These are phyloP conservation scores for Schizopora paradoxa DNA, from an alignment of 1,284 basidiomycete genomes.

Conservation along the genomic window DNA sequence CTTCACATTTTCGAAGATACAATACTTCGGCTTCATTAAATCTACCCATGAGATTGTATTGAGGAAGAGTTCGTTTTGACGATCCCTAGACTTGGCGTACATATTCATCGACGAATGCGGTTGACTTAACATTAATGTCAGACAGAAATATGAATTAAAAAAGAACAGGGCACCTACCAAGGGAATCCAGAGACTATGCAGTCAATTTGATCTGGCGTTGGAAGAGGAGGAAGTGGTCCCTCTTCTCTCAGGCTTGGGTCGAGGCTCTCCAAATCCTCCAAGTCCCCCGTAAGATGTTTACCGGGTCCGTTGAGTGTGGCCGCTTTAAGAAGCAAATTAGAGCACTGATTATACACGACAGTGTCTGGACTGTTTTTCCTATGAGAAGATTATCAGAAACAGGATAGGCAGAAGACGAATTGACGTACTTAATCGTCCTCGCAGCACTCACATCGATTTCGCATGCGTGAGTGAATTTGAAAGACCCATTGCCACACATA, in stretches of 20 bases:
- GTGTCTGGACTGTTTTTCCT: constrained; percentile 22
- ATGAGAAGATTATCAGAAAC: neutral
- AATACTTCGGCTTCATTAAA: constrained; percentile 50
- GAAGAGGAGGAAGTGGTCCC: constrained; percentile 43
- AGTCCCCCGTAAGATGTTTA: constrained; percentile 34
- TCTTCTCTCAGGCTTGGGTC: too few relatives aligned
- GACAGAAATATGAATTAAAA: neutral
- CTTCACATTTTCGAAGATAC: constrained; percentile 68
- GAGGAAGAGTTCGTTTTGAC: constrained; percentile 50
- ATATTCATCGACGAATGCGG: constrained; percentile 52
- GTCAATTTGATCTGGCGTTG: constrained; percentile 48
- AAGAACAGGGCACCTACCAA: constrained; percentile 43
- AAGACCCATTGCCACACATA: constrained; percentile 43
- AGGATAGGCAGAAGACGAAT: constrained; percentile 36
- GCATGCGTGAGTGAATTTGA: constrained; percentile 57
- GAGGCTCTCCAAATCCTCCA: constrained; percentile 27
- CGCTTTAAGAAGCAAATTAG: constrained; percentile 53
- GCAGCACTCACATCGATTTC: constrained; percentile 71
- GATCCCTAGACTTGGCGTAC: constrained; percentile 46
- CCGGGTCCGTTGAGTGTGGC: constrained; percentile 43
- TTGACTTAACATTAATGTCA: constrained; percentile 34
- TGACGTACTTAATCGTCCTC: constrained; percentile 49
- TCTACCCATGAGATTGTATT: constrained; percentile 62
- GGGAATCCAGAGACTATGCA: constrained; percentile 66
- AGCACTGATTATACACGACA: constrained; percentile 51